Base-by-base conservation (phyloP, 2,329 filamentous ascomycete genomes). In the Laburnicola sp. region DNA sequence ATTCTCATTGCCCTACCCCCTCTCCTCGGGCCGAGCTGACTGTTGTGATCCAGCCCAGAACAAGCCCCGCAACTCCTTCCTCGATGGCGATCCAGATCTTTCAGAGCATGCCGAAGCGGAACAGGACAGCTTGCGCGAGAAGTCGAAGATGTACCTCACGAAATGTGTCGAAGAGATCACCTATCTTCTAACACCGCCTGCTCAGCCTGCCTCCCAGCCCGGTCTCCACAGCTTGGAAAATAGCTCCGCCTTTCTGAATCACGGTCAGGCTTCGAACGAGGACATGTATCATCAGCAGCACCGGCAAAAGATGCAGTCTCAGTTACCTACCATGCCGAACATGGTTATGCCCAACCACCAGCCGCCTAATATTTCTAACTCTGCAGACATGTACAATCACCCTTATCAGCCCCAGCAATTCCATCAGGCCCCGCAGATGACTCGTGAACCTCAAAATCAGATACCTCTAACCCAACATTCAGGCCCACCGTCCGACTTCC, bases 131-230 rank as follows among this genome's bases (percentile, higher is more conserved):
- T 78, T 84, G 57, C 78, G 83, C 45, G 84, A 86, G 55, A 85
- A 85, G 66, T 86, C 83, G 42, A 80, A 81, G 50, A 74, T 80
- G 31, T 87, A 85, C 61, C 76, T 87, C 28, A 82, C 80, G 49
- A 86, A 85, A 71, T 87, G 84, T 65, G 80, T 86, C 43, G 82
- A 86, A 59, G 85, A 88, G 68, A 82, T 88, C 44, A 83, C 84
- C 3, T 88, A 87, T 62, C 81, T 87, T 54, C 78, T 88, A 30
- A 83, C 85, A 42, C 85, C 85, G n/a, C 80, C 83, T 22, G 77
- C 81, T 31, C 82, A 86, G 58, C 80, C 83, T 43, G 79, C 81
- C 8, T 81, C 84, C 34, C 77, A 78, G 40, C 62, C 66, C n/a
- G 65, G 63, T 21, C 53, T 73, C 35, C 74, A 76, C 45, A 58